Percentiles rank a stretch among this genome's conserved stretches.
phyloP scores from a whole-genome alignment of 345 rosid genomes.

The Carallia brachiata region DNA sequence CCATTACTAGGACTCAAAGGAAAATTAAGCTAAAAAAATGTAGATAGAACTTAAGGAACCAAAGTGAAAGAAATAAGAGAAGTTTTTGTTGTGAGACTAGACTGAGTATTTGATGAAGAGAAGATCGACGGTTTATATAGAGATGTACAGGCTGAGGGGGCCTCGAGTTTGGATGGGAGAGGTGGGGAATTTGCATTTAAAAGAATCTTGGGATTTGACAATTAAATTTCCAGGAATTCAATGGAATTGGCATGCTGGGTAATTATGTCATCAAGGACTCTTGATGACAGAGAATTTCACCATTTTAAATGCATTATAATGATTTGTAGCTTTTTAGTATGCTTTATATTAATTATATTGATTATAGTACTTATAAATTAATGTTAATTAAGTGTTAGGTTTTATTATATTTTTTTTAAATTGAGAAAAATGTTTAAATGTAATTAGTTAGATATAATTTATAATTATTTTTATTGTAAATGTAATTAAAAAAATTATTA shows the following conservation, averaged over 20 bases:
- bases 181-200: neutral
- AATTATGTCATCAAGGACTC: constrained; percentile 15
- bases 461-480: no score
- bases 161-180: neutral
- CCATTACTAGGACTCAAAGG: constrained; percentile 37
- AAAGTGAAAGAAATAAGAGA: neutral
- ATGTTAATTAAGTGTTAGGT: no score
- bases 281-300: neutral
- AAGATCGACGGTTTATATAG: constrained; percentile 39
- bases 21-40: neutral
- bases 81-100: neutral
- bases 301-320: neutral
- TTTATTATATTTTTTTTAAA: no score
- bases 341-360: no score
- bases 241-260: constrained; percentile 25
- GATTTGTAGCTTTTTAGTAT: no score
- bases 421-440: no score
- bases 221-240: constrained; percentile 19
- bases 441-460: no score
- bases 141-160: constrained; percentile 1
- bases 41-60: neutral
- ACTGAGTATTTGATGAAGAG: constrained; percentile 18
- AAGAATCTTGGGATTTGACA: neutral
- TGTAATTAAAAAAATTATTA: no score
- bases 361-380: no score